Conservation (phyloP, 176 grass and related monocot species). For the Carex scoparia region DNA sequence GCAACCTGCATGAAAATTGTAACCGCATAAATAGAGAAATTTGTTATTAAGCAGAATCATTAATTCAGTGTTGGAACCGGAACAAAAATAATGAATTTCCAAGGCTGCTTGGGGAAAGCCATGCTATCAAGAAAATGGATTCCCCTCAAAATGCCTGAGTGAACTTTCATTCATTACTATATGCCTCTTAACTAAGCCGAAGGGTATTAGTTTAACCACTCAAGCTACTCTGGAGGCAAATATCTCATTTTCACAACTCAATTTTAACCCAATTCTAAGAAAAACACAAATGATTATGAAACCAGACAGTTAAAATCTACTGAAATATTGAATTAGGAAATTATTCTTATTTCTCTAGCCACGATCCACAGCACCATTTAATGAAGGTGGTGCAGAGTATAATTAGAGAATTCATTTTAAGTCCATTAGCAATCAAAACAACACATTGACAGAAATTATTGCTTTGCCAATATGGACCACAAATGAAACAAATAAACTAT, state of each 20-base stretch:
- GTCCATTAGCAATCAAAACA: conserved; percentile 23
- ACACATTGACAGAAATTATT: background rate
- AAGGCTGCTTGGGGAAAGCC: conserved; percentile 9
- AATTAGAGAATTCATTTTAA: background rate
- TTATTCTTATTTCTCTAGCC: background rate
- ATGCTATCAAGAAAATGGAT: background rate
- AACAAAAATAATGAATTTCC: background rate
- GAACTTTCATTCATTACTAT: background rate
- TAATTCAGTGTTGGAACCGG: background rate
- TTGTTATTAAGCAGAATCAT: background rate
- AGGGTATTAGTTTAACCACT: background rate
- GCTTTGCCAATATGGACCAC: conserved; percentile 19
- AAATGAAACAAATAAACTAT: background rate
- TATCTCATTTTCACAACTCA: background rate
- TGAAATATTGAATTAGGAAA: background rate
- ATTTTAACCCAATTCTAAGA: background rate
- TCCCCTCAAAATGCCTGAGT: conserved; percentile 14
- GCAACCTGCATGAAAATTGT: no score
- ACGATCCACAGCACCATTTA: conserved; percentile 9
- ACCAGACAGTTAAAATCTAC: background rate
- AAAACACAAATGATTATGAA: background rate
- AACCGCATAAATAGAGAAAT: no score
- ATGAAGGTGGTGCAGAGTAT: background rate
- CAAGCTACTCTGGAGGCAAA: conserved; percentile 16
- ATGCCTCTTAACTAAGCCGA: conserved; percentile 20